These are phyloP conservation scores for Tolypocladium ophioglossoides DNA, from an alignment of 2,329 filamentous ascomycete genomes.

Conservation along the genomic window DNA sequence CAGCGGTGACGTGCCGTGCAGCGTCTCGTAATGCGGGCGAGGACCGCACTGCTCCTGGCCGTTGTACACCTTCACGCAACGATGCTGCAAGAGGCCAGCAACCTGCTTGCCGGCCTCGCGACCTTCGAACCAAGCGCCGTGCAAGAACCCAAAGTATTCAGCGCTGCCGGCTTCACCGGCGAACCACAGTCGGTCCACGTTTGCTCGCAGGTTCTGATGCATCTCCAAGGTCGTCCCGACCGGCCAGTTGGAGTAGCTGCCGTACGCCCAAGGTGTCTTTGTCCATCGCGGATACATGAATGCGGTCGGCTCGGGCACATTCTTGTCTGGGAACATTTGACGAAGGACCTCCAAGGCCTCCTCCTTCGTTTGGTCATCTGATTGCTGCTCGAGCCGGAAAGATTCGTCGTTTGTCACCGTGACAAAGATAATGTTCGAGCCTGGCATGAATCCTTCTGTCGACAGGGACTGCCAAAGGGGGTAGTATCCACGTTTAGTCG, in stretches of 20 bases:
- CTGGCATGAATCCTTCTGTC: constrained; percentile 44
- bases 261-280: constrained; percentile 33
- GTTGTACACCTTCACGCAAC: constrained; percentile 7
- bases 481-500: constrained; percentile 29
- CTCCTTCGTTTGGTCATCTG: constrained; percentile 43
- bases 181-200: constrained; percentile 50
- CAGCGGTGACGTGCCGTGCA: constrained; percentile 21
- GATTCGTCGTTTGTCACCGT: constrained; percentile 48
- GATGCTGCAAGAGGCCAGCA: constrained; percentile 16
- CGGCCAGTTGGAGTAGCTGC: constrained; percentile 61
- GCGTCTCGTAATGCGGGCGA: constrained; percentile 9
- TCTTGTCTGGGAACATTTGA: constrained; percentile 47
- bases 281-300: constrained; percentile 45
- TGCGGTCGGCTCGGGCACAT: constrained; percentile 46
- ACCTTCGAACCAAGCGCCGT: constrained; percentile 51
- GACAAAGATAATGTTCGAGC: constrained; percentile 54
- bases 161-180: constrained; percentile 54
- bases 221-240: constrained; percentile 49
- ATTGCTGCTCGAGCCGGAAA: constrained; percentile 47
- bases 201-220: constrained; percentile 60
- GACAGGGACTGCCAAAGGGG: constrained; percentile 56
- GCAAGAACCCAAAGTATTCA: constrained; percentile 55
- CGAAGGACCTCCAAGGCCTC: constrained; percentile 48
- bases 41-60: constrained; percentile 7
- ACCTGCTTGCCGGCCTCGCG: constrained; percentile 34